These are phyloP conservation scores for Lentinus brumalis DNA, from an alignment of 768 basidiomycete species.

Conservation along the genomic window DNA sequence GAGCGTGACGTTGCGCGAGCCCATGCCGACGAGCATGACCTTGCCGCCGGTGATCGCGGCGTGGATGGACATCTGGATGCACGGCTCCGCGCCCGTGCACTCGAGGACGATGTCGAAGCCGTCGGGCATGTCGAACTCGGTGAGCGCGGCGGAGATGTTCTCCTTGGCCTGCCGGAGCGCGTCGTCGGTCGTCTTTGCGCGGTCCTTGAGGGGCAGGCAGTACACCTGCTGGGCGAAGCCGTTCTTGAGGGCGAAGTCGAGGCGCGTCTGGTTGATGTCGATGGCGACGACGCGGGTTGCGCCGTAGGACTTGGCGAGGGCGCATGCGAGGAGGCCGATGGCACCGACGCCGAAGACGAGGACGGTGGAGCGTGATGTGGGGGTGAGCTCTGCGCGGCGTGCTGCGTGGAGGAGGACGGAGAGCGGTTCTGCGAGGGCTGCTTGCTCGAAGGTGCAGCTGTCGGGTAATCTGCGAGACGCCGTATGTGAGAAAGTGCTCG, in stretches of 20 bases:
- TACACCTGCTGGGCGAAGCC: conserved; percentile 79
- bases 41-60: conserved; percentile 83
- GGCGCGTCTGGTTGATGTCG: conserved; percentile 83
- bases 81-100: conserved; percentile 91
- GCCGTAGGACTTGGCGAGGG: conserved; percentile 72
- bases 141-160: conserved; percentile 50
- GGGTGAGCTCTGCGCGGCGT: conserved; percentile 43
- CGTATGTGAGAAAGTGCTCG: conserved; percentile 8
- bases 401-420: conserved; percentile 79
- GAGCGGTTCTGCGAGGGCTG: conserved; percentile 91
- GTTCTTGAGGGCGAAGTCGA: conserved; percentile 73
- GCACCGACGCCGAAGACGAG: conserved; percentile 93
- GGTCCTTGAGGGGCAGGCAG: conserved; percentile 51
- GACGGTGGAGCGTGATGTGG: conserved; percentile 51
- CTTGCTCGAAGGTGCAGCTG: conserved; percentile 72
- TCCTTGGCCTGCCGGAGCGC: conserved; percentile 63
- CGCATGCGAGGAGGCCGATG: conserved; percentile 88
- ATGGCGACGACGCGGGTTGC: conserved; percentile 73
- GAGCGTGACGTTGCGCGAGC: conserved; percentile 75
- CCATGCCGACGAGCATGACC: conserved; percentile 96
- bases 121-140: conserved; percentile 58
- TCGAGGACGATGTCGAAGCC: conserved; percentile 95
- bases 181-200: conserved; percentile 55
- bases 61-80: conserved; percentile 88
- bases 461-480: conserved; percentile 66